phyloP scores from a whole-genome alignment of 441 rosid species.

The Adansonia grandidieri region DNA sequence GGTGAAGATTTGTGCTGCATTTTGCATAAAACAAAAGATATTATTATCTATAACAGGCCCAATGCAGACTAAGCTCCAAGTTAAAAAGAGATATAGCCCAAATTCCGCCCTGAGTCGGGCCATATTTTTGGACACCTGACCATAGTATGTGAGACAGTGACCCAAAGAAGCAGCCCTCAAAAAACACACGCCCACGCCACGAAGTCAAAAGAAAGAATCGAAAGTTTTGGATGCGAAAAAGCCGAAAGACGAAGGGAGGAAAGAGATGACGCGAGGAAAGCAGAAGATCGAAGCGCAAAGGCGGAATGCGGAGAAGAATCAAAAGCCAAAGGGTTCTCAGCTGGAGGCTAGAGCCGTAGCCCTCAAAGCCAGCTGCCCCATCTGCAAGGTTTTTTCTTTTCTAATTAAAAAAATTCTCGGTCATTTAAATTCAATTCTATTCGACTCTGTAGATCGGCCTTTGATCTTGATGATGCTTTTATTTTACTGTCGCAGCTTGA shows the following conservation, averaged over 20 bases:
- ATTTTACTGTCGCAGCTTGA: not conserved
- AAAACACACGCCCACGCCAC: not conserved
- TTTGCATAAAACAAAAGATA: not conserved
- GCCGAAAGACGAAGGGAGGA: not conserved
- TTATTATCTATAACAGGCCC: not conserved
- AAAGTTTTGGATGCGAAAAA: not conserved
- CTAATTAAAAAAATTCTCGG: not conserved
- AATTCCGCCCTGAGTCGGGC: not conserved
- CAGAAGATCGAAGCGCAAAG: constrained; percentile 80
- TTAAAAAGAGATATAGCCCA: not conserved
- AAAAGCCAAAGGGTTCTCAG: constrained; percentile 67
- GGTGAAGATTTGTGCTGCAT: not conserved
- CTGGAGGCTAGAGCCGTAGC: constrained; percentile 70
- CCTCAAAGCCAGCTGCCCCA: constrained; percentile 69
- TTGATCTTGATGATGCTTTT: not conserved
- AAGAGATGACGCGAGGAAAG: constrained; percentile 67
- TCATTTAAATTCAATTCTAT: not conserved
- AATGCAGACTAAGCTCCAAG: not conserved
- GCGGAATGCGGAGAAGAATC: constrained; percentile 63
- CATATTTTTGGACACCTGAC: not conserved
- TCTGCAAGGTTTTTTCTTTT: constrained; percentile 56
- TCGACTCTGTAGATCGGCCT: not conserved
- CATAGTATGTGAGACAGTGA: not conserved
- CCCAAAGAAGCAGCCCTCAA: not conserved
- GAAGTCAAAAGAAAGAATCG: not conserved